A percentile compares a stretch with the other conserved stretches of the same genome.
Conservation (phyloP, 1,284 basidiomycete genomes). For the Apiotrichum brassicae region DNA sequence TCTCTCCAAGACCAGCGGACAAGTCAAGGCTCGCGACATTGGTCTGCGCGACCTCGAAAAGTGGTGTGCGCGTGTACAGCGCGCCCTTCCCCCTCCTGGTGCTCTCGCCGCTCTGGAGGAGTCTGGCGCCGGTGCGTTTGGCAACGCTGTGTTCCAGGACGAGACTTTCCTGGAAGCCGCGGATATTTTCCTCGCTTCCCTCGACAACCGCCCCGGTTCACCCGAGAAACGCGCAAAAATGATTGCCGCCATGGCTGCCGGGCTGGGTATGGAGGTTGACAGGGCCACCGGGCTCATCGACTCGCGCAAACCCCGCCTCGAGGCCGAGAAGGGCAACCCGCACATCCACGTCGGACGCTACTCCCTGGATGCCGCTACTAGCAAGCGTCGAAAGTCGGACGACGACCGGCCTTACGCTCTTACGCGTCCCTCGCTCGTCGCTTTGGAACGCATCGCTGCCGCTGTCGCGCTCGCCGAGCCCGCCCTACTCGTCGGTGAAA, state of each 20-base stretch:
- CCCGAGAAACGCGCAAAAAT: slow-evolving; percentile 32
- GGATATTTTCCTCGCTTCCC: slow-evolving; percentile 82
- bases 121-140: slow-evolving; percentile 52
- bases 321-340: slow-evolving; percentile 56
- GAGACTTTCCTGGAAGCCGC: slow-evolving; percentile 84
- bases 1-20: slow-evolving; percentile 40
- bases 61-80: slow-evolving; percentile 70
- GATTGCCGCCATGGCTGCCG: slow-evolving; percentile 53
- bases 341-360: slow-evolving; percentile 37
- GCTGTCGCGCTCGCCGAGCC: slow-evolving; percentile 73
- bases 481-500: slow-evolving; percentile 90
- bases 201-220: slow-evolving; percentile 52
- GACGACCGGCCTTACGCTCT: slow-evolving; percentile 68
- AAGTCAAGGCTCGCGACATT: slow-evolving; percentile 48
- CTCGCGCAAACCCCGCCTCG: slow-evolving; percentile 62
- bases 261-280: slow-evolving; percentile 62
- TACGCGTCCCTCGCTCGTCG: slow-evolving; percentile 73
- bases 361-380: slow-evolving; percentile 15
- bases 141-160: slow-evolving; percentile 76
- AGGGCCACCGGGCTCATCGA: slow-evolving; percentile 55
- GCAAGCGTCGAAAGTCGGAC: slow-evolving; percentile 9
- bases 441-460: slow-evolving; percentile 76
- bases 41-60: slow-evolving; percentile 84
- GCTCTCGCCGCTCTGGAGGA: slow-evolving; percentile 26
- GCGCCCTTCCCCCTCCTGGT: slow-evolving; percentile 52